These are phyloP conservation scores for Fusarium chuoi DNA, from an alignment of 2,329 filamentous ascomycete genomes.

Conservation along the genomic window DNA sequence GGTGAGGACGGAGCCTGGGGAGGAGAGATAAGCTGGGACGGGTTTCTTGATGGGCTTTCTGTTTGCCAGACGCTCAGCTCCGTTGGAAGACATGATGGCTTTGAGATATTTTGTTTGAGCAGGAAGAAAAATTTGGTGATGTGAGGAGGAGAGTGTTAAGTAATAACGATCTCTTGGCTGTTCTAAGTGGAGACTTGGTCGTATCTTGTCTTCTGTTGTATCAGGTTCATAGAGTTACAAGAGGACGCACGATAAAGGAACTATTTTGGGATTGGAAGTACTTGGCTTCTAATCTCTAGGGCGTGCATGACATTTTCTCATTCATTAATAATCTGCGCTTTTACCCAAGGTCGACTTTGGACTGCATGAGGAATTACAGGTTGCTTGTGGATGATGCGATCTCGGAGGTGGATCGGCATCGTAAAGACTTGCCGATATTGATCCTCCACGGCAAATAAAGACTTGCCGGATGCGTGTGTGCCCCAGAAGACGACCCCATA, in stretches of 20 bases:
- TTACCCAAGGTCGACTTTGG: no score
- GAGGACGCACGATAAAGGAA: background rate
- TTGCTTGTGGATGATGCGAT: background rate
- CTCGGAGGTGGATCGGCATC: background rate
- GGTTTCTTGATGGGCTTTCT: constrained; percentile 59
- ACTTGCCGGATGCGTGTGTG: background rate
- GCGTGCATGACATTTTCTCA: background rate
- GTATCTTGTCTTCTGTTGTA: background rate
- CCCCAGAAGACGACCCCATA: background rate
- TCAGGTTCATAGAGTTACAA: background rate
- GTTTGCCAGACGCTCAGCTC: constrained; percentile 53
- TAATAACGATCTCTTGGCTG: background rate
- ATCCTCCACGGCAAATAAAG: background rate
- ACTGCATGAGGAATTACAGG: background rate
- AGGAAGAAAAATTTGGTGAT: background rate
- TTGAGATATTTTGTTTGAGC: background rate
- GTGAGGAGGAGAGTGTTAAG: constrained; percentile 3
- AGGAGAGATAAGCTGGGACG: constrained; percentile 60
- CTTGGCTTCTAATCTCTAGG: background rate
- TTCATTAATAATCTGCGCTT: background rate
- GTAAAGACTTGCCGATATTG: background rate
- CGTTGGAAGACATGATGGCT: constrained; percentile 36
- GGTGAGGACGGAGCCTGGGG: constrained; percentile 54
- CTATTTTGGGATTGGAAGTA: background rate
- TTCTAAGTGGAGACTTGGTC: constrained; percentile 9